Evolutionary conservation across 345 rosid genomes (phyloP), one percentile per base, ranked within the genome.

Genomic region (Rubroshorea leprosula): DNA sequence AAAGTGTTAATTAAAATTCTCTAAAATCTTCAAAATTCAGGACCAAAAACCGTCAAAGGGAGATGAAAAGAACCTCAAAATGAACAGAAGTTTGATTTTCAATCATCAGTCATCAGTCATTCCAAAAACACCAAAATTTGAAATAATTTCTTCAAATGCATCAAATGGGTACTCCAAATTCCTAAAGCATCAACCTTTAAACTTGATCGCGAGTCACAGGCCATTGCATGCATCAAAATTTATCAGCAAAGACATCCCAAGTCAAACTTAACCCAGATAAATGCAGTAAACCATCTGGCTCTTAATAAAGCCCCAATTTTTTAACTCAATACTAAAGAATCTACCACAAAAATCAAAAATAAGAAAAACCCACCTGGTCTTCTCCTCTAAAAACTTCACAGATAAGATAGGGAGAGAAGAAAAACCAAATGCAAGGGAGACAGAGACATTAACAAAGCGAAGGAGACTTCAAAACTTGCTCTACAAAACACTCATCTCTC

Each of bases 311-410:
- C 23, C 58, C 20, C 59, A 49, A 50, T 58, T 48, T 64, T 38
- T 17, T 27, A 51, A 7, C n/a, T 15, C 29, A 57, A 23, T 24
- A 35, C n/a, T 17, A 41, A 17, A 44, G 19, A 24, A 18, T 18
- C 19, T 21, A 49, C 14, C 3, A 23, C 23, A 51, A 0, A 39
- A 58, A 59, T 43, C 15, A 39, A 27, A 5, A 52, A 53, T 11
- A 49, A 18, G 5, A 51, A 57, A 54, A 63, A 55, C 72, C 62
- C 71, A 77, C 78, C 74, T 68, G 71, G 71, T 55, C 67, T 65
- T 38, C 60, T 39, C 26, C 60, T n/a, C 23, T 20, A 26, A 48
- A 50, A 72, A 38, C 52, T 49, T 29, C 53, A 49, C 50, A 60
- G 48, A 41, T 11, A 41, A 50, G 31, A 47, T 51, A 27, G 41